Base-by-base conservation (phyloP, 2,329 filamentous ascomycete species). In the Fusarium sp. region DNA sequence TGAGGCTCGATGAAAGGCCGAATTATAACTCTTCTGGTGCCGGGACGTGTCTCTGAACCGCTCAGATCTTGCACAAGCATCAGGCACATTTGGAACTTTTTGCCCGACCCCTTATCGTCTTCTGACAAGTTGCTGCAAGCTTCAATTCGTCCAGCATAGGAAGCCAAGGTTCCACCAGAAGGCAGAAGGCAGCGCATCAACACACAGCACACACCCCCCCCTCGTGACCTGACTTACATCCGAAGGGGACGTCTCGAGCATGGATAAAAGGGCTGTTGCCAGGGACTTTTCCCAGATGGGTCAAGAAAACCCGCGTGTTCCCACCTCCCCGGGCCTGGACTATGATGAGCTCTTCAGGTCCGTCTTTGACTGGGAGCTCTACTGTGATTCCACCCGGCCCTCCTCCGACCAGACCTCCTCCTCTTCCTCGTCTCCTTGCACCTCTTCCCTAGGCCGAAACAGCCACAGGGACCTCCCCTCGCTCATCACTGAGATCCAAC, bases 151-250 rank as follows among this genome's bases (percentile, higher is more conserved):
- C 80, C 77, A 75, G 72, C 74, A 79, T 73, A 74, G 75, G 29
- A 55, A 80, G 78, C 75, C 79, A 81, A 82, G 82, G 82, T 83
- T 83, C 82, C 82, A 83, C 82, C 81, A 82, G 79, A 79, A 80
- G 51, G 46, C 46, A 51, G 46, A 51, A 51, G 46, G 46, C 46
- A 51, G 46, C 46, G 46, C 46, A 51, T 51, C 46, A 51, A 29
- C 46, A 51, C 46, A 55, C 51, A 33, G 29, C 51, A 55, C 51
- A 33, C 51, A 55, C 33, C 53, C 53, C 53, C 53, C 53, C 31
- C 46, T 72, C 80, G 80, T 83, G 82, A 83, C 82, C 82, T 83
- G 82, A 83, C 82, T 82, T 83, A 83, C 78, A 83, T 81, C 78
- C 77, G 66, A 70, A 56, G 77, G 61, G 70, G 51, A 72, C 70